A percentile compares a stretch with the other conserved stretches of the same genome.
phyloP scores from a whole-genome alignment of 148 eudicot genomes.

The Cornus controversa region DNA sequence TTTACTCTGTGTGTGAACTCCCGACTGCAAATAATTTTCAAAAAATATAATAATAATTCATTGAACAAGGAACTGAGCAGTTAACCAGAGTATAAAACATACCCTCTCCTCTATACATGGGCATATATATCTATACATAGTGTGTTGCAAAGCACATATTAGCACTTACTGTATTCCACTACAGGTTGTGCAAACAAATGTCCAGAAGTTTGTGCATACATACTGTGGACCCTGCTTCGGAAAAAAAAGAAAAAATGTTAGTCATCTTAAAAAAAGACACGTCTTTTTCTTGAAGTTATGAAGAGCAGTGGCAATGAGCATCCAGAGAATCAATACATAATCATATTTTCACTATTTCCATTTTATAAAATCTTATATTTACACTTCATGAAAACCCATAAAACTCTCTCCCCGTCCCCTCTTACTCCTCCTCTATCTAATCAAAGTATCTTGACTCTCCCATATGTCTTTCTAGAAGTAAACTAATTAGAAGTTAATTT shows the following conservation, averaged over 20 bases:
- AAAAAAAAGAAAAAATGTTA: conserved; percentile 3
- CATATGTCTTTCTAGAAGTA: neutral
- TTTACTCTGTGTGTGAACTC: conserved; percentile 98
- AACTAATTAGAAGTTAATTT: neutral
- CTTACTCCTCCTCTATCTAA: neutral
- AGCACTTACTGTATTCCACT: conserved; percentile 92
- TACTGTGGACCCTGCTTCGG: conserved; percentile 89
- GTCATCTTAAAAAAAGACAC: neutral
- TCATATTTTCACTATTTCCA: neutral
- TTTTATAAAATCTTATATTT: neutral
- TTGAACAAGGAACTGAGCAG: neutral
- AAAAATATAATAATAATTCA: neutral
- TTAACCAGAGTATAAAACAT: neutral
- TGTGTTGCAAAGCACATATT: neutral
- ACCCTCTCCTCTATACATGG: neutral
- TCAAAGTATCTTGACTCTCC: too few relatives aligned
- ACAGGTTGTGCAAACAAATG: conserved; percentile 93
- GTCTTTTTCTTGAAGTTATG: neutral
- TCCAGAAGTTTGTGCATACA: conserved; percentile 85
- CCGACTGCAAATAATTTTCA: conserved; percentile 55
- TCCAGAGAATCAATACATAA: neutral
- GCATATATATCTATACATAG: neutral
- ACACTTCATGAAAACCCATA: neutral
- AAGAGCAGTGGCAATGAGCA: neutral
- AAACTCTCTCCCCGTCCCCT: neutral